Evolutionary conservation across 345 rosid species (phyloP), one percentile per base, ranked within the genome.

Genomic region (Tarenaya hassleriana): DNA sequence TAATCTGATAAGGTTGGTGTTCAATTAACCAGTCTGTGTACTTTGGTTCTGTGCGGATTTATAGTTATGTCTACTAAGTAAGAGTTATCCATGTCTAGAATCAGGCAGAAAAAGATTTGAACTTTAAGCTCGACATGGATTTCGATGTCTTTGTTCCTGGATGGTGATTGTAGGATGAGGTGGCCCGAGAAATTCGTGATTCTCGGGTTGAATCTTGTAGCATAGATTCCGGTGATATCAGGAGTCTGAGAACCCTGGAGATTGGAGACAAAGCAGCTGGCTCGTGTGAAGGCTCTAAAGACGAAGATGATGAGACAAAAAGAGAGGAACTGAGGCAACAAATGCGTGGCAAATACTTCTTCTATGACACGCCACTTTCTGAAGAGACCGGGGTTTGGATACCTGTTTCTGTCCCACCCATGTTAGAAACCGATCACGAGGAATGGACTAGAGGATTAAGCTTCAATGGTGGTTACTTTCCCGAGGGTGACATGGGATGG

Each of bases 331-430:
- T 32, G 3, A 52, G 48, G 4, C 32, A 56, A 16, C 73, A 58
- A 35, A 82, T 72, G 66, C 61, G 41, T 0, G 85, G 92, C 31
- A 87, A 81, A 69, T 91, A 77, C 69, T 91, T 91, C 69, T 78
- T 56, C 69, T 91, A 88, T 47, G 98, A 85, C 47, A 18, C 78
- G 0, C 98, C 96, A 0, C 82, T 69, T 31, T 66, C 71, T 42
- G 98, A 92, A 55, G 95, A 92, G 43, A 92, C 98, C 7, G 98
- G 98, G 39, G 73, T 55, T 55, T 92, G 98, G 98, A 92, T 92
- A 62, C 96, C 96, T 0, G 94, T 92, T 40, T 92, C 98, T 21
- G 94, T 88, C 61, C 98, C 98, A 21, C 96, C 96, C 0, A 79
- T 79, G 96, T 69, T 73, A 41, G 96, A 81, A 52, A 60, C 66